phyloP scores from a whole-genome alignment of 78 protist species.

The Cavenderia fasciculata region DNA sequence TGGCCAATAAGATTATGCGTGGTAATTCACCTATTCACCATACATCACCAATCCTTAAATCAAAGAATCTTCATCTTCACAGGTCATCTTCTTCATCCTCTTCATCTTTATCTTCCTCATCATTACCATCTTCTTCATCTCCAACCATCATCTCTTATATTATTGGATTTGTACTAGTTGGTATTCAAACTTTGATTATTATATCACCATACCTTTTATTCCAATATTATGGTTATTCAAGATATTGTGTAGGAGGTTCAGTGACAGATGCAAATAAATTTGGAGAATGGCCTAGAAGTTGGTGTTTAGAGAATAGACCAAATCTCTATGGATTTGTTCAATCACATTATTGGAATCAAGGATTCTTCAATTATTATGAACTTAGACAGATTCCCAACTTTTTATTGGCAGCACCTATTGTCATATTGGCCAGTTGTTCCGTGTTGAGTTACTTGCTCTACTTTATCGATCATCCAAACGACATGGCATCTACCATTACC shows the following conservation, averaged over 20 bases:
- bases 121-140: background rate
- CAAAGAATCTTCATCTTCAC: too few relatives aligned
- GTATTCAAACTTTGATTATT: conserved; percentile 9
- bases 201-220: conserved; percentile 36
- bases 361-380: conserved; percentile 69
- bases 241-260: conserved; percentile 8
- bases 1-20: background rate
- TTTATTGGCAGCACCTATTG: conserved; percentile 69
- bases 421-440: conserved; percentile 15
- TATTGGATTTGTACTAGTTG: background rate
- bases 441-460: background rate
- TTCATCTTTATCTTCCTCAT: too few relatives aligned
- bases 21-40: too few relatives aligned
- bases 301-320: conserved; percentile 17
- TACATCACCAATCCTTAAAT: too few relatives aligned
- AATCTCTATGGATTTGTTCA: conserved; percentile 70
- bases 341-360: conserved; percentile 77
- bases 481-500: conserved; percentile 20
- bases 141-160: too few relatives aligned
- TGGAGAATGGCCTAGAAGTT: conserved; percentile 63
- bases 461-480: conserved; percentile 4
- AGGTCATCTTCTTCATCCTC: too few relatives aligned
- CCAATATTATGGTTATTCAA: conserved; percentile 56
- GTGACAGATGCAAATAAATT: background rate
- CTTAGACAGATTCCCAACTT: conserved; percentile 77